Base-by-base conservation (phyloP, 1,284 basidiomycete genomes). In the Cryptococcus sp. region DNA sequence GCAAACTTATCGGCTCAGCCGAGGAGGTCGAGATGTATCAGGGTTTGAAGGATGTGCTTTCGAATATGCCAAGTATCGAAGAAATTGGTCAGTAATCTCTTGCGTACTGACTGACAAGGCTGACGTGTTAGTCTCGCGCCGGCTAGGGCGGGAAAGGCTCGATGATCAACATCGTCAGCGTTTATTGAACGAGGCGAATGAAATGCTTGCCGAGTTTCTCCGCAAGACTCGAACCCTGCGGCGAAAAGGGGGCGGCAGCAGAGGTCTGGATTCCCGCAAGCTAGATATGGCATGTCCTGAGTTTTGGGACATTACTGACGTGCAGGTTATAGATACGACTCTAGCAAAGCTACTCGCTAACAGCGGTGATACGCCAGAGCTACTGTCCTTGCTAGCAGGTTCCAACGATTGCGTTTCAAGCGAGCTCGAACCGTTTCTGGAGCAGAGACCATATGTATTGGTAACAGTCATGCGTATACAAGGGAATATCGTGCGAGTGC, bases 301-400 rank as follows among this genome's bases (percentile, higher is more conserved):
- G 24, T 28, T 11, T 37, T 46, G 36, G 5, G 10, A 51, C 14
- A 31, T n/a, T 13, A 13, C 41, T 49, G 31, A 47, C 39, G 48
- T 39, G 9, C 60, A 88, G 85, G 80, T 86, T 36, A 83, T 93
- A 22, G 91, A 93, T 62, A 92, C 89, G 0, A 84, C 86, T 0
- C 80, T 93, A 0, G 85, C 82, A 16, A 86, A 86, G 64, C 76
- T 93, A 7, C 82, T 86, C 23, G 83, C 85, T 0, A 78, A 82
- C 52, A 75, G 78, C n/a, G 80, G 82, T 39, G 83, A 83, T 53
- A 82, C 81, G 1, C 71, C 80, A 13, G 85, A 87, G 45, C 77
- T 91, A 14, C 79, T 82, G 31, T 75, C 78, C 2, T 76, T 91
- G 3, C 73, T 91, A 4, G 78, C 82, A 28, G 79, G 79, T 31